A percentile compares a stretch with the other conserved stretches of the same genome.
phyloP scores from a whole-genome alignment of 345 rosid genomes.

The Populus deltoides region DNA sequence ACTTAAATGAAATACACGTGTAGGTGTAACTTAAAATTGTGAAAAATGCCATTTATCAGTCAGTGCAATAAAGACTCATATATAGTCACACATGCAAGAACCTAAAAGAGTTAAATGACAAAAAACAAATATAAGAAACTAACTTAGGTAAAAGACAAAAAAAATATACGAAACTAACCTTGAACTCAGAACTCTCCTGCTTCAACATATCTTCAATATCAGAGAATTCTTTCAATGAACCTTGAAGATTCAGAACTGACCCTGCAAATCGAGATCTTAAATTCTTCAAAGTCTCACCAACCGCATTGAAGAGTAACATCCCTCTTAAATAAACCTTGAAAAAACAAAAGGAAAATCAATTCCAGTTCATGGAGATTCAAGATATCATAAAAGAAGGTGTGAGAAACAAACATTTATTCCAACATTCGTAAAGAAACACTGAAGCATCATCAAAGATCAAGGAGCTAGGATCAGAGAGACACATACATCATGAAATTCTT shows the following conservation, averaged over 20 bases:
- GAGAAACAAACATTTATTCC: conserved; percentile 2
- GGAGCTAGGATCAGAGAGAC: conserved; percentile 4
- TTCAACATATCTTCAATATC: conserved; percentile 64
- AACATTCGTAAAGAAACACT: conserved; percentile 6
- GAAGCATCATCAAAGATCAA: background rate
- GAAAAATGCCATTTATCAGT: background rate
- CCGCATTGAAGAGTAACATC: conserved; percentile 53
- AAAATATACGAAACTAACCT: conserved; percentile 49
- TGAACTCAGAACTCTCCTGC: conserved; percentile 50
- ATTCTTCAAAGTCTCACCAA: conserved; percentile 49
- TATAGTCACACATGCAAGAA: background rate
- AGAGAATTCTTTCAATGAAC: conserved; percentile 45
- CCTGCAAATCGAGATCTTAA: conserved; percentile 43
- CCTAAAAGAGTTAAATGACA: background rate
- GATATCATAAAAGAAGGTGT: background rate
- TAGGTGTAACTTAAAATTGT: background rate
- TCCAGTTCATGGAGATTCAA: background rate
- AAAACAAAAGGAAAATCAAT: conserved; percentile 12
- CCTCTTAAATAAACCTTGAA: conserved; percentile 64
- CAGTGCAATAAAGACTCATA: background rate
- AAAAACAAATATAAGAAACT: conserved; percentile 15
- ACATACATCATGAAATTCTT: conserved; percentile 60
- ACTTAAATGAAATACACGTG: background rate
- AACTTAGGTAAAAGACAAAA: conserved; percentile 26
- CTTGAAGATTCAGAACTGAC: conserved; percentile 42